These are phyloP conservation scores for Coniophora puteana DNA, from an alignment of 1,284 basidiomycete genomes.

Conservation along the genomic window DNA sequence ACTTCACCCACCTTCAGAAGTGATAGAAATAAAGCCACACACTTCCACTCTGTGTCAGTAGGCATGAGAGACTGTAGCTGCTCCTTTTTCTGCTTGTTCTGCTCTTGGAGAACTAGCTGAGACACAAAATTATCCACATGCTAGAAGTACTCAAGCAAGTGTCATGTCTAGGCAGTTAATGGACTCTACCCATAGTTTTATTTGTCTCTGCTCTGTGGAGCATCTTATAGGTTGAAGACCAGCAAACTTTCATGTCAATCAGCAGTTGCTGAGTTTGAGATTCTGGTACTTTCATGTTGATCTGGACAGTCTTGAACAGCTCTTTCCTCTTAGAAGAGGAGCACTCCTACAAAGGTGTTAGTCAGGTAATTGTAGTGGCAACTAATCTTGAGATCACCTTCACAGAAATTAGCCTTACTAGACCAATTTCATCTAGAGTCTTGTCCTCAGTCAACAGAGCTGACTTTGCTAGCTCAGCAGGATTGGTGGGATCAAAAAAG, in stretches of 20 bases:
- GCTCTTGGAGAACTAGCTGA: slow-evolving; percentile 24
- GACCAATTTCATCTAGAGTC: slow-evolving; percentile 14
- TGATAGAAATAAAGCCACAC: slow-evolving; percentile 20
- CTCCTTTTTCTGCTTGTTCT: slow-evolving; percentile 16
- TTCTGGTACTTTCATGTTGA: not conserved
- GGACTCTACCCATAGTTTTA: slow-evolving; percentile 14
- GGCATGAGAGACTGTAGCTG: slow-evolving; percentile 28
- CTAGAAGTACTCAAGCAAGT: slow-evolving; percentile 13
- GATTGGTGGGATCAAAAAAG: no score
- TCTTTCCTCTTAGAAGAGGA: slow-evolving; percentile 32
- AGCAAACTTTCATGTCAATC: slow-evolving; percentile 37
- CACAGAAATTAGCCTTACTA: slow-evolving; percentile 13
- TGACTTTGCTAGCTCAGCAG: slow-evolving; percentile 1
- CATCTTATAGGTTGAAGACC: slow-evolving; percentile 40
- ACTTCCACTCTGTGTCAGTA: slow-evolving; percentile 28
- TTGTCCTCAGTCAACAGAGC: not conserved
- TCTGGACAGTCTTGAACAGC: slow-evolving; percentile 24
- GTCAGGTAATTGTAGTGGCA: no score
- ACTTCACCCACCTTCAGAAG: slow-evolving; percentile 27
- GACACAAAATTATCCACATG: slow-evolving; percentile 28
- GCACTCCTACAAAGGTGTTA: slow-evolving; percentile 25
- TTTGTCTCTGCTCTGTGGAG: slow-evolving; percentile 22
- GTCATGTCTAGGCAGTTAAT: slow-evolving; percentile 1
- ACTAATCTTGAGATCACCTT: no score
- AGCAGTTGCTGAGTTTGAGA: slow-evolving; percentile 18